Evolutionary conservation across 805 yeast genomes (phyloP).

Genomic region (Zygoascus biomembranicola): DNA sequence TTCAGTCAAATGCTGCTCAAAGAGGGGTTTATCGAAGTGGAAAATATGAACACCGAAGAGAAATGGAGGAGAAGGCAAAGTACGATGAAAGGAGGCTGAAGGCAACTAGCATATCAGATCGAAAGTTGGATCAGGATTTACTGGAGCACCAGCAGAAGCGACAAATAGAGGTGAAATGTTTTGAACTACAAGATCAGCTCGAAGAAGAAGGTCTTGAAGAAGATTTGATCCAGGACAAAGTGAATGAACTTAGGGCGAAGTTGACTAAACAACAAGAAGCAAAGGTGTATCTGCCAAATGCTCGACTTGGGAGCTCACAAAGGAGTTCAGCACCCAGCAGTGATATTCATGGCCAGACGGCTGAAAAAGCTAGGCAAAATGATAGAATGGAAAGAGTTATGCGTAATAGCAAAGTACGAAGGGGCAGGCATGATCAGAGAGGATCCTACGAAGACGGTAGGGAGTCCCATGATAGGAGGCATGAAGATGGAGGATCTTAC

Average conservation of each 20-base stretch:
- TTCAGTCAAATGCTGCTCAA: slow-evolving; percentile 23
- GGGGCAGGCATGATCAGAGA: slow-evolving; percentile 1
- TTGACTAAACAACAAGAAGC: slow-evolving; percentile 4
- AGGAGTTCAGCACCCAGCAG: slow-evolving; percentile 3
- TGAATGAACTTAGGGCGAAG: slow-evolving; percentile 14
- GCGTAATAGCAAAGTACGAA: neutral
- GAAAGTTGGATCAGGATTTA: slow-evolving; percentile 20
- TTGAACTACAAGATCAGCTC: slow-evolving; percentile 20
- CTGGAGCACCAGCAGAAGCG: slow-evolving; percentile 23
- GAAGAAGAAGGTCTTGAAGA: slow-evolving; percentile 21
- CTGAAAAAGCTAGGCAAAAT: slow-evolving; percentile 13
- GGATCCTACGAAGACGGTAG: neutral
- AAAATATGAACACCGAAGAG: slow-evolving; percentile 15
- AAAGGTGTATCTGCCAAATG: neutral
- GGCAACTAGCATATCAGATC: slow-evolving; percentile 10
- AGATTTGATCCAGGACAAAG: slow-evolving; percentile 16
- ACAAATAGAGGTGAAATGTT: slow-evolving; percentile 22
- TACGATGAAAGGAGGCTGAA: slow-evolving; percentile 5
- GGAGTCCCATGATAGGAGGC: neutral
- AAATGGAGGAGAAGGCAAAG: slow-evolving; percentile 6
- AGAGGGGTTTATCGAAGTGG: slow-evolving; percentile 12
- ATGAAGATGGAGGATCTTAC: neutral
- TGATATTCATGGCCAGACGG: slow-evolving; percentile 15
- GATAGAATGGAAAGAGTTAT: slow-evolving; percentile 14
- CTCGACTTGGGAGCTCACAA: neutral